Base-by-base conservation (phyloP, 1,284 basidiomycete species). In the Ceratobasidium sp. region DNA sequence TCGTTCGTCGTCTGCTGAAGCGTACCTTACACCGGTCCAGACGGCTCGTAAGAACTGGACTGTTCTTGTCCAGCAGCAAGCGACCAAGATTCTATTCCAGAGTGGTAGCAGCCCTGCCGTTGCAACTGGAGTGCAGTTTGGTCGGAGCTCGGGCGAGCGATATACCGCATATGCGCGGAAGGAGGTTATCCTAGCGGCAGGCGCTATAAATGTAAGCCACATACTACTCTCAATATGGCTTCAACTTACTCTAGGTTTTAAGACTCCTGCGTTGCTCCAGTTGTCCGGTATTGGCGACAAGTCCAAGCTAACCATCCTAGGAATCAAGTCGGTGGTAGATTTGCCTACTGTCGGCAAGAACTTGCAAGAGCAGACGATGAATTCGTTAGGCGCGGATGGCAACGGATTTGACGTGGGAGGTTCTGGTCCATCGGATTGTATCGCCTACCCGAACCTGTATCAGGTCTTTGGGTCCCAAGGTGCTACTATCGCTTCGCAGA, bases 361-460 rank as follows among this genome's bases (percentile, higher is more conserved):
- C 40, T 26, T 78, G 38, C 77, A 78, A 68, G 77, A 78, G 23
- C 77, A 78, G 50, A 67, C 67, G 5, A 52, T 78, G 70, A 73
- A 73, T 23, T 62, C 56, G 20, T 38, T 77, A 13, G 79, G 79
- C 65, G 79, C 79, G 15, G 42, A 59, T 20, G 69, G 77, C 13
- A 80, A 78, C 33, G 76, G 76, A 1, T 78, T 80, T 40, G 68
- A 78, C 61, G 33, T 15, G 15, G 79, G 74, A 84, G 87, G 87
- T 0, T 46, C 78, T n/a, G 87, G 87, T 1, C 86, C 86, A 3
- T 84, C 85, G 1, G 85, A 88, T 80, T 83, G 83, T 20, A 88
- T 89, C 73, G 87, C 87, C 3, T 87, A 81, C 80, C 87, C 87
- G 28, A 88, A 87, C 78, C 79, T 89, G 28, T 85, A 86, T 80